These are phyloP conservation scores for Daedalea quercina DNA, from an alignment of 768 basidiomycete genomes.

Conservation along the genomic window DNA sequence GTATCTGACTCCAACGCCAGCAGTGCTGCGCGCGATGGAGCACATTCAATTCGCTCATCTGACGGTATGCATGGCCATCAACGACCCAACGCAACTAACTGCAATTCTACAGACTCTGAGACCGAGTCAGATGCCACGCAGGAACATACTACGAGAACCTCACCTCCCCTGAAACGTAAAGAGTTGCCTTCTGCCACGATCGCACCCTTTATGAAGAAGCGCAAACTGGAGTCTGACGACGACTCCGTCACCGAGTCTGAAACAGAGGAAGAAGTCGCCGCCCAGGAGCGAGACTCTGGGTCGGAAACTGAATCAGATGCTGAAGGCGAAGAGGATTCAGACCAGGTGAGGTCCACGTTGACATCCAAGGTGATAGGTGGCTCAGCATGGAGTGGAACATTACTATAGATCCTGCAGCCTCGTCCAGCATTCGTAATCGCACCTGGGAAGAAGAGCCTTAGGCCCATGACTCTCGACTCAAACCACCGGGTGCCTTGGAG, in stretches of 20 bases:
- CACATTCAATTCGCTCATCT: slow-evolving; percentile 3
- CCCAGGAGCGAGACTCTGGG: slow-evolving; percentile 3
- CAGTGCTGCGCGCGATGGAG: neutral
- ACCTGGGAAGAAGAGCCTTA: slow-evolving; percentile 33
- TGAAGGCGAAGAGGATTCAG: slow-evolving; percentile 12
- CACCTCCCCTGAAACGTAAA: neutral
- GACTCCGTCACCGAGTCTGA: slow-evolving; percentile 38
- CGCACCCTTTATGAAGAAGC: neutral
- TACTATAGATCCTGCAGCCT: slow-evolving; percentile 31
- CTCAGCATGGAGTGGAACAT: neutral
- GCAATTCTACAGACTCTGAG: neutral
- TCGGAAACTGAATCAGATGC: slow-evolving; percentile 38
- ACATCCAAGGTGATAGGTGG: neutral
- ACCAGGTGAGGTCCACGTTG: slow-evolving; percentile 2
- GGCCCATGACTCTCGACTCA: slow-evolving; percentile 46
- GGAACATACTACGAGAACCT: neutral
- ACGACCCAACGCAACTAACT: slow-evolving; percentile 1
- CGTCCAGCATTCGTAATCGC: slow-evolving; percentile 50
- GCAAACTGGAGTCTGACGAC: slow-evolving; percentile 1
- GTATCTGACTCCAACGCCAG: neutral
- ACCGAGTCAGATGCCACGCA: slow-evolving; percentile 7
- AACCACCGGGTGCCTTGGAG: slow-evolving; percentile 50
- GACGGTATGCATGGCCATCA: neutral
- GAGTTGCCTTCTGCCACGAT: neutral
- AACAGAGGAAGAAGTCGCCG: slow-evolving; percentile 23